Conservation (phyloP, 108 stramenopile species). For the Skeletonema tropicum region DNA sequence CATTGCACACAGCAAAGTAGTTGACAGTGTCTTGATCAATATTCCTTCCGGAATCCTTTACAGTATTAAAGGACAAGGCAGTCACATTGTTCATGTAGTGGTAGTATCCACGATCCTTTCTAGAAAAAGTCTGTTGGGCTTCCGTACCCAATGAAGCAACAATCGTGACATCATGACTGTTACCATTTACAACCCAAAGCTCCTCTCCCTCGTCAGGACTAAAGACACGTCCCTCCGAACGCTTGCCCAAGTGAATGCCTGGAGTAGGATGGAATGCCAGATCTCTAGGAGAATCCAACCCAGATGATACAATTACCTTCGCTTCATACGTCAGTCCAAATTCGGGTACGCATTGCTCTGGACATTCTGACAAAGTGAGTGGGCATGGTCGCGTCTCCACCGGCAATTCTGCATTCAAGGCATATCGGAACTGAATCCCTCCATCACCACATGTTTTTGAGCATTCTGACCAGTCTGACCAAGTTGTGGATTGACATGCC, state of each 20-base stretch:
- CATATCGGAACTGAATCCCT: slow-evolving; percentile 39
- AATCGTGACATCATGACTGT: slow-evolving; percentile 49
- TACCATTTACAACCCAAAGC: slow-evolving; percentile 55
- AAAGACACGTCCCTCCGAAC: slow-evolving; percentile 41
- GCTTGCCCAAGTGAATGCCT: slow-evolving; percentile 50
- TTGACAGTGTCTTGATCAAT: slow-evolving; percentile 53
- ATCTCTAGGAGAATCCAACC: slow-evolving; percentile 20
- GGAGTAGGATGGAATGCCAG: slow-evolving; percentile 55
- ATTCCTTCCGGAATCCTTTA: slow-evolving; percentile 37
- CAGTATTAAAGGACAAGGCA: slow-evolving; percentile 55
- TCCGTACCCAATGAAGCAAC: slow-evolving; percentile 39
- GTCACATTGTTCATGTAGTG: slow-evolving; percentile 62
- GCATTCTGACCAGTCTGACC: slow-evolving; percentile 52
- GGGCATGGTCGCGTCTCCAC: slow-evolving; percentile 18
- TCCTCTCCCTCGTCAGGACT: slow-evolving; percentile 43
- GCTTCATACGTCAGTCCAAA: slow-evolving; percentile 8
- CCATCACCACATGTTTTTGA: slow-evolving; percentile 48
- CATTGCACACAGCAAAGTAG: slow-evolving; percentile 59
- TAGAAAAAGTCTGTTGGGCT: slow-evolving; percentile 28
- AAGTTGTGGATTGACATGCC: slow-evolving; percentile 16
- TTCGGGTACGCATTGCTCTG: slow-evolving; percentile 32
- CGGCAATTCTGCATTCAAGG: background rate
- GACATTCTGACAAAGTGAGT: slow-evolving; percentile 6
- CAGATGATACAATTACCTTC: slow-evolving; percentile 17
- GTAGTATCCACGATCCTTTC: slow-evolving; percentile 56